Evolutionary conservation across 106 monocot species (phyloP).

Genomic region (Xerophyta viscosa): DNA sequence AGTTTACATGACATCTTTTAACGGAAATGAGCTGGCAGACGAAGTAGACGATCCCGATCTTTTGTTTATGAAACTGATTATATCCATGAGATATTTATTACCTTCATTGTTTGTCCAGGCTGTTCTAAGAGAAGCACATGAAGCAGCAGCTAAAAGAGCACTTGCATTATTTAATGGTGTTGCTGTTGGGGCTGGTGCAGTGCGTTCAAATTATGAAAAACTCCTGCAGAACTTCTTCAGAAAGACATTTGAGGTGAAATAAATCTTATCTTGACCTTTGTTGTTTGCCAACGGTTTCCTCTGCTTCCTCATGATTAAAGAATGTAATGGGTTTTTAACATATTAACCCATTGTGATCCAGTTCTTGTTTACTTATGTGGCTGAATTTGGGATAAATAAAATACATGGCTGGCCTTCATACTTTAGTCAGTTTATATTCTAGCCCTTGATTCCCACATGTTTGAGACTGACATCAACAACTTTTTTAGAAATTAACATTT

Average conservation of each 20-base stretch:
- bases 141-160: slow-evolving; percentile 65
- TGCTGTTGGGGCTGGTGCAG: slow-evolving; percentile 79
- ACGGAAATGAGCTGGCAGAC: slow-evolving; percentile 64
- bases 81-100: background rate
- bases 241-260: slow-evolving; percentile 68
- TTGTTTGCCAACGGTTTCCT: slow-evolving; percentile 11
- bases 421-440: too few relatives aligned
- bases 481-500: too few relatives aligned
- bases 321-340: too few relatives aligned
- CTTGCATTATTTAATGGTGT: slow-evolving; percentile 51
- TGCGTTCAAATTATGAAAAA: slow-evolving; percentile 74
- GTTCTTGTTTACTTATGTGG: too few relatives aligned
- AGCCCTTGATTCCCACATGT: too few relatives aligned
- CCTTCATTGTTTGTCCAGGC: slow-evolving; percentile 27
- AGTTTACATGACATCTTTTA: slow-evolving; percentile 68
- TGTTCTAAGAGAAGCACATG: slow-evolving; percentile 72
- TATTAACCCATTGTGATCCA: too few relatives aligned
- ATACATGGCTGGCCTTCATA: too few relatives aligned
- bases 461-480: too few relatives aligned
- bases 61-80: background rate
- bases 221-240: slow-evolving; percentile 64
- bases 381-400: too few relatives aligned
- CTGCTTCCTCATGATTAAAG: too few relatives aligned
- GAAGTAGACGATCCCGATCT: slow-evolving; percentile 36
- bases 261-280: background rate